Evolutionary conservation across 148 eudicot species (phyloP).

Genomic region (Cornus suecica): DNA sequence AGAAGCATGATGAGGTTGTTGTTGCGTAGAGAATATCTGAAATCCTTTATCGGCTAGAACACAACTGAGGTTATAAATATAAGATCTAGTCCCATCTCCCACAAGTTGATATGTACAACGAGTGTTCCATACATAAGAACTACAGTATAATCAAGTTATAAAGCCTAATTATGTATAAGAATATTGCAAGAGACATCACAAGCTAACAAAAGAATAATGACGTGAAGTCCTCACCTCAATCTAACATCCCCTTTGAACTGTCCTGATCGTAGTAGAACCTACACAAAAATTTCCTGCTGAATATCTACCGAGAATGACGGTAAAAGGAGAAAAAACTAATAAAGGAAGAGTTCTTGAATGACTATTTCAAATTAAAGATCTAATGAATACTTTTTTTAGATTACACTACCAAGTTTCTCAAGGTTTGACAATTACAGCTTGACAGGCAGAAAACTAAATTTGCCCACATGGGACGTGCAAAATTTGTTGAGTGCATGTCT

Average conservation of each 20-base stretch:
- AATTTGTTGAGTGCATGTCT: too few species aligned
- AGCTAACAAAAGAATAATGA: neutral
- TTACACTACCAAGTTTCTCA: neutral
- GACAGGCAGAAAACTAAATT: too few species aligned
- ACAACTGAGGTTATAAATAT: neutral
- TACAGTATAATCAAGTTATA: neutral
- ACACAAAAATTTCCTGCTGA: conserved; percentile 15
- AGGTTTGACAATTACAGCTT: too few species aligned
- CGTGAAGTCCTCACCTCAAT: conserved; percentile 60
- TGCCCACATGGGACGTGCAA: too few species aligned
- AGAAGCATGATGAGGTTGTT: neutral
- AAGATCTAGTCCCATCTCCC: neutral
- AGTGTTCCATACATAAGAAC: neutral
- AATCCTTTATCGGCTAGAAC: neutral
- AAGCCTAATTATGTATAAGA: neutral
- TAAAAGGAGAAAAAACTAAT: neutral
- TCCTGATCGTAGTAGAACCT: conserved; percentile 70
- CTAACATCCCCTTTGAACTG: conserved; percentile 87
- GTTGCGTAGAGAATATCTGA: neutral
- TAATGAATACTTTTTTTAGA: neutral
- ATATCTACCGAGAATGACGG: conserved; percentile 3
- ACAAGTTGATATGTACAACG: neutral
- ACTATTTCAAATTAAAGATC: neutral
- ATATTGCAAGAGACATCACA: conserved; percentile 2
- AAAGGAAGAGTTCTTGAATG: neutral